Conservation (phyloP, 192 early-diverging fungal species). For the Helicostylum pulchrum region DNA sequence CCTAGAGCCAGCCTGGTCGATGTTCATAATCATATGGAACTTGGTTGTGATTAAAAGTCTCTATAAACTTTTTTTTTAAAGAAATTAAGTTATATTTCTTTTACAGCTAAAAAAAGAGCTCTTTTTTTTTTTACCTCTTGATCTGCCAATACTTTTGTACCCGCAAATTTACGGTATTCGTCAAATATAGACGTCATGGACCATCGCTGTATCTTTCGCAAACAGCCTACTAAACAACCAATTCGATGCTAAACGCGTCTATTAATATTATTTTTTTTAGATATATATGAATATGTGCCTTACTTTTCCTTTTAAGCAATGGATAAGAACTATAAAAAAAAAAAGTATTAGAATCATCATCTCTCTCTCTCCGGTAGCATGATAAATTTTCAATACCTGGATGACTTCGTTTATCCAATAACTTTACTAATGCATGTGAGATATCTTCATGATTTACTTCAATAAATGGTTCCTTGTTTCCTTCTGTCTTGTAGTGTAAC, state of each 20-base stretch:
- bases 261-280: neutral
- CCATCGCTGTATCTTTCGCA: constrained; percentile 93
- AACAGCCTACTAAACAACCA: constrained; percentile 90
- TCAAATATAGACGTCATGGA: constrained; percentile 96
- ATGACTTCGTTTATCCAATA: constrained; percentile 49
- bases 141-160: constrained; percentile 85
- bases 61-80: constrained; percentile 49
- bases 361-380: neutral
- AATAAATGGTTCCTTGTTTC: constrained; percentile 81
- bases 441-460: constrained; percentile 57
- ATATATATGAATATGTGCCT: constrained; percentile 9
- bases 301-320: constrained; percentile 94
- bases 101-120: neutral
- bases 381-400: constrained; percentile 31
- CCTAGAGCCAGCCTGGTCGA: constrained; percentile 49
- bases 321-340: constrained; percentile 61
- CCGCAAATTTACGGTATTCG: constrained; percentile 94
- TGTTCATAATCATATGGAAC: constrained; percentile 45
- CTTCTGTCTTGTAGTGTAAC: constrained; percentile 77
- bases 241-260: constrained; percentile 68
- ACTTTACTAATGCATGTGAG: constrained; percentile 46
- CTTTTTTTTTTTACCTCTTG: constrained; percentile 78
- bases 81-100: neutral
- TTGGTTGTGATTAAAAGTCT: constrained; percentile 45
- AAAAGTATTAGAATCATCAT: neutral